These are phyloP conservation scores for Hammondia hammondi DNA, from an alignment of 169 alveolate genomes.

Conservation along the genomic window DNA sequence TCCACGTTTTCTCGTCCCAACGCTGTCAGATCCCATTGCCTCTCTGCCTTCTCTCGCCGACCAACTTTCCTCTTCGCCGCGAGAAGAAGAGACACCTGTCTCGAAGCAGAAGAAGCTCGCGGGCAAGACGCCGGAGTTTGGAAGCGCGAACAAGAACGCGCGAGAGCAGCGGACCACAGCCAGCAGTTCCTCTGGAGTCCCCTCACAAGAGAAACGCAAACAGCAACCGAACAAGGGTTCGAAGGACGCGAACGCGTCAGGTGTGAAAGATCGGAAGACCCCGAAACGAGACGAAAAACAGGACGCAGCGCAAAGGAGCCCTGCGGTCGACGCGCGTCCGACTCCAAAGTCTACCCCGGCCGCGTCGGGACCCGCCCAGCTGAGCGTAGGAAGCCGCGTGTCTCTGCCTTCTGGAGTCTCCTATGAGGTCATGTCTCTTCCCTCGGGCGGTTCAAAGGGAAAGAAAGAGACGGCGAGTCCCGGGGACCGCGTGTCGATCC, in stretches of 20 bases:
- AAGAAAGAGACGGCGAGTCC: neutral
- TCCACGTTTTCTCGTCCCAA: neutral
- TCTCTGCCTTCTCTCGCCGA: conserved; percentile 29
- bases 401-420: conserved; percentile 16
- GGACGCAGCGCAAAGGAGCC: neutral
- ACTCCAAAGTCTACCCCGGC: neutral
- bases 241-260: neutral
- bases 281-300: conserved; percentile 18
- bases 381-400: neutral
- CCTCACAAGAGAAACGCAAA: too few relatives aligned
- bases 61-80: neutral
- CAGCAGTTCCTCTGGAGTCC: too few relatives aligned
- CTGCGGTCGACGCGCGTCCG: neutral
- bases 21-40: neutral
- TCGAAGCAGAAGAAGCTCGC: neutral
- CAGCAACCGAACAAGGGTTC: neutral
- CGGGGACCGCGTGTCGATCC: conserved; percentile 36
- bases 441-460: neutral
- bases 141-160: too few relatives aligned
- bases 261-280: neutral
- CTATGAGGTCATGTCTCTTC: neutral
- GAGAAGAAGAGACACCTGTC: neutral
- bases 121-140: too few relatives aligned
- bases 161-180: too few relatives aligned
- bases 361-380: neutral